Evolutionary conservation across 1,139 yeast genomes (phyloP).

Genomic region (Kazachstania sp.): DNA sequence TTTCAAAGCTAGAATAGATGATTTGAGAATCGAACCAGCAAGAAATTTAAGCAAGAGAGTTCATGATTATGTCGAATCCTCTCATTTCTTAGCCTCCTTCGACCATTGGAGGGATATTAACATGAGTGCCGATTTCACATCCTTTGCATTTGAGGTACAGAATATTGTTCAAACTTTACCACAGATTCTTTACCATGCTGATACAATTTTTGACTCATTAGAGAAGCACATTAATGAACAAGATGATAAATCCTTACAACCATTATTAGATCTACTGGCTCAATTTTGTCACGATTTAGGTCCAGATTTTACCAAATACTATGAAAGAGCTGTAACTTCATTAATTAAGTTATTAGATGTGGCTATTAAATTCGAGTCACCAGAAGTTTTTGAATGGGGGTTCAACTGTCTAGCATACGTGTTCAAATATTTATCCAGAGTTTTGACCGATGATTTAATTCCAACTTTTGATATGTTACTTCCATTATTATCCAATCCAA

Average conservation of each 20-base stretch:
- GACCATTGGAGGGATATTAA: conserved; percentile 88
- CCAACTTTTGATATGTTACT: conserved; percentile 61
- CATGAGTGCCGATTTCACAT: conserved; percentile 62
- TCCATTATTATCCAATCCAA: conserved; percentile 54
- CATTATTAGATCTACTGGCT: conserved; percentile 68
- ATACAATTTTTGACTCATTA: conserved; percentile 49
- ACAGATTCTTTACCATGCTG: conserved; percentile 66
- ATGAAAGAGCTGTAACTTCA: conserved; percentile 43
- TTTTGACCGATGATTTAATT: conserved; percentile 50
- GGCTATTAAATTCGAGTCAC: conserved; percentile 46
- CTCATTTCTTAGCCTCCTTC: conserved; percentile 71
- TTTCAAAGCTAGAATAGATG: conserved; percentile 75
- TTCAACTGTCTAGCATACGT: conserved; percentile 81
- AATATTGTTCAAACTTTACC: conserved; percentile 63
- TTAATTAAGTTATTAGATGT: conserved; percentile 42
- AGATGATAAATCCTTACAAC: conserved; percentile 70
- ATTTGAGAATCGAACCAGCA: conserved; percentile 77
- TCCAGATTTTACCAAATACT: conserved; percentile 74
- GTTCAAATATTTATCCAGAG: conserved; percentile 73
- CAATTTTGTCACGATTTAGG: conserved; percentile 92
- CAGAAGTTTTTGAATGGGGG: conserved; percentile 60
- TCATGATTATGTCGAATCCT: conserved; percentile 62
- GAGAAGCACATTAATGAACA: conserved; percentile 42
- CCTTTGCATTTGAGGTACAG: conserved; percentile 50
- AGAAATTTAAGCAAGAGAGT: conserved; percentile 55